Conservation (phyloP, 805 yeast genomes). For the Yarrowia keelungensis region DNA sequence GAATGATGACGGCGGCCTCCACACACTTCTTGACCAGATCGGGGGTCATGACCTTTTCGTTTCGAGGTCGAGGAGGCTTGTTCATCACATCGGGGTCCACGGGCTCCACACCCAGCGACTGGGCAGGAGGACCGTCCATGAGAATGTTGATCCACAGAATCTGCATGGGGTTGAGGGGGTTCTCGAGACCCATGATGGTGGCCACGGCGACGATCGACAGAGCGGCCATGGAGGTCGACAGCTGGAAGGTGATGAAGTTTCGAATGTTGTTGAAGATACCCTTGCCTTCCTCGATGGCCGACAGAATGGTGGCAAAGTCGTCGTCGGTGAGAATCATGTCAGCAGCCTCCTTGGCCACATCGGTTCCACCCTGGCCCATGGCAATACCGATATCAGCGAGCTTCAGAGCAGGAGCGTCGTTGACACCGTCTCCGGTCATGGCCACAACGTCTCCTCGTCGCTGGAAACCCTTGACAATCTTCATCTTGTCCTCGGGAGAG, state of each 20-base stretch:
- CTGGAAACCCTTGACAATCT: slow-evolving; percentile 82
- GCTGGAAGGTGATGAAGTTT: slow-evolving; percentile 91
- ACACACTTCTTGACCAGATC: slow-evolving; percentile 73
- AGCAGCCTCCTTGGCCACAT: slow-evolving; percentile 97
- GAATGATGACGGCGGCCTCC: slow-evolving; percentile 77
- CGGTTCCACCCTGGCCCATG: slow-evolving; percentile 91
- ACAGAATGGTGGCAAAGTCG: slow-evolving; percentile 90
- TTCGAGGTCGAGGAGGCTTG: slow-evolving; percentile 92
- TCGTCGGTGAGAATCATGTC: slow-evolving; percentile 98
- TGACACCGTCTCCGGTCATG: slow-evolving; percentile 72
- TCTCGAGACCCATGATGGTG: slow-evolving; percentile 85
- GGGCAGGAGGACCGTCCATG: slow-evolving; percentile 99
- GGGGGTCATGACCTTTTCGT: slow-evolving; percentile 80
- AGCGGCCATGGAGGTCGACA: slow-evolving; percentile 96
- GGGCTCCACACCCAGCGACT: slow-evolving; percentile 95
- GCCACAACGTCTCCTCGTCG: slow-evolving; percentile 61
- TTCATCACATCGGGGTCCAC: slow-evolving; percentile 95
- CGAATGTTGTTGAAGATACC: slow-evolving; percentile 96
- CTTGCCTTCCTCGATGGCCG: slow-evolving; percentile 96
- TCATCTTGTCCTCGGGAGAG: slow-evolving; percentile 90
- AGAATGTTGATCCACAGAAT: slow-evolving; percentile 95
- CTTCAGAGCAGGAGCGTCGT: slow-evolving; percentile 69
- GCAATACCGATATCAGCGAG: slow-evolving; percentile 69
- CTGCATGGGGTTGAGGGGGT: slow-evolving; percentile 98
- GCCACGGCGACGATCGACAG: slow-evolving; percentile 85